Percentiles rank a stretch among this genome's conserved stretches.
Evolutionary conservation across 129 eudicot species (phyloP).

Genomic region (Flaveria robusta): DNA sequence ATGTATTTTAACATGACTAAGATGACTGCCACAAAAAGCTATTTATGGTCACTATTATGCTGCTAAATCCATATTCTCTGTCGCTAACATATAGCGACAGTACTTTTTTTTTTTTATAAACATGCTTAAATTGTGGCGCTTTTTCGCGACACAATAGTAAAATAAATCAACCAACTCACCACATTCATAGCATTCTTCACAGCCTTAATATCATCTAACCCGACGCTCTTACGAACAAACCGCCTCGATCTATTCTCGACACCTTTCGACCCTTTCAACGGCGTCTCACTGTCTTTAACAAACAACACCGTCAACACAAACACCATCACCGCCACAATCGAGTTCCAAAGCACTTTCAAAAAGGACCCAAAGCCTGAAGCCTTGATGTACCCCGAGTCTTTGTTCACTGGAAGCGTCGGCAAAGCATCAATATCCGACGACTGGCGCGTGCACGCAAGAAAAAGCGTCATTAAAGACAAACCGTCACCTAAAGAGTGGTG

Average conservation of each 20-base stretch:
- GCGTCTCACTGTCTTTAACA: conserved; percentile 49
- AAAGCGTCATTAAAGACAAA: conserved; percentile 46
- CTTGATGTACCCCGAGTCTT: conserved; percentile 34
- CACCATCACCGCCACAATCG: conserved; percentile 32
- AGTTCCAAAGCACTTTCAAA: conserved; percentile 43
- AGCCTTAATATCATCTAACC: conserved; percentile 45
- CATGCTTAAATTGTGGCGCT: neutral
- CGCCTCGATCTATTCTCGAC: conserved; percentile 46
- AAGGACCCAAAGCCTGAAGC: conserved; percentile 32
- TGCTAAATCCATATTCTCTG: no score
- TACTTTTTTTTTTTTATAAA: no score
- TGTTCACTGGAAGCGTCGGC: conserved; percentile 32
- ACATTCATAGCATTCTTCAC: conserved; percentile 50
- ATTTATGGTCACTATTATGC: neutral
- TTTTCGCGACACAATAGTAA: neutral
- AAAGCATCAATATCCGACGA: conserved; percentile 35
- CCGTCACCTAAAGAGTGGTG: conserved; percentile 61
- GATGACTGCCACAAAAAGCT: neutral
- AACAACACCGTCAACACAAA: conserved; percentile 44
- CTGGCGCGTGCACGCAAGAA: conserved; percentile 47
- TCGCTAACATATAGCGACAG: neutral
- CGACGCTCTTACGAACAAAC: conserved; percentile 40
- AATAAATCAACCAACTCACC: conserved; percentile 28
- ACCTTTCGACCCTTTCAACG: conserved; percentile 40
- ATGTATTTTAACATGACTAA: neutral